phyloP scores from a whole-genome alignment of 306 rosid genomes.

The Pyrus pyrifolia region DNA sequence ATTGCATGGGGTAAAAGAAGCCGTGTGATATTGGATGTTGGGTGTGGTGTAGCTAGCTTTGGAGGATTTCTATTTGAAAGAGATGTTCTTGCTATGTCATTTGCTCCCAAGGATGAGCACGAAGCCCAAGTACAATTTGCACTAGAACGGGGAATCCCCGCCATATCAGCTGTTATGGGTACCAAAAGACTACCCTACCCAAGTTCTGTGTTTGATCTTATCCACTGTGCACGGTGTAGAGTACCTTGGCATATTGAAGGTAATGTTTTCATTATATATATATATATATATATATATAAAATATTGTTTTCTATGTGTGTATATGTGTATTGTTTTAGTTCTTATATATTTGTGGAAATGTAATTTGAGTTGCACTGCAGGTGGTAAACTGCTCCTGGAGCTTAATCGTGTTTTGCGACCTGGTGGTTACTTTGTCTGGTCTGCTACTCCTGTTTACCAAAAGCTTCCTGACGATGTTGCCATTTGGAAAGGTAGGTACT shows the following conservation, averaged over 20 bases:
- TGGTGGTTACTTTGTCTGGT: slow-evolving; percentile 91
- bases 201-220: slow-evolving; percentile 64
- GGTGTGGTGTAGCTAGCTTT: slow-evolving; percentile 93
- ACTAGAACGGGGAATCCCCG: slow-evolving; percentile 85
- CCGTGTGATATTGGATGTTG: slow-evolving; percentile 77
- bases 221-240: slow-evolving; percentile 94
- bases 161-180: slow-evolving; percentile 79
- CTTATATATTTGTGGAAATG: background rate
- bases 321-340: background rate
- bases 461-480: slow-evolving; percentile 60
- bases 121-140: slow-evolving; percentile 95
- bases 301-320: no score
- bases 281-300: background rate
- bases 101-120: slow-evolving; percentile 90
- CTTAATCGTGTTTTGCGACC: slow-evolving; percentile 81
- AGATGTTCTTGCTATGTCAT: slow-evolving; percentile 74
- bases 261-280: background rate
- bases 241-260: slow-evolving; percentile 97
- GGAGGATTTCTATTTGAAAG: slow-evolving; percentile 79
- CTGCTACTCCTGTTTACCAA: slow-evolving; percentile 88
- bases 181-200: slow-evolving; percentile 69
- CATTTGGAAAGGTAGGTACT: slow-evolving; percentile 67
- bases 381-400: slow-evolving; percentile 80
- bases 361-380: slow-evolving; percentile 28
- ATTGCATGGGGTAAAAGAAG: slow-evolving; percentile 86